Evolutionary conservation across 1,284 basidiomycete species (phyloP), one percentile per base, ranked within the genome.

Genomic region (Melampsora larici-populina): DNA sequence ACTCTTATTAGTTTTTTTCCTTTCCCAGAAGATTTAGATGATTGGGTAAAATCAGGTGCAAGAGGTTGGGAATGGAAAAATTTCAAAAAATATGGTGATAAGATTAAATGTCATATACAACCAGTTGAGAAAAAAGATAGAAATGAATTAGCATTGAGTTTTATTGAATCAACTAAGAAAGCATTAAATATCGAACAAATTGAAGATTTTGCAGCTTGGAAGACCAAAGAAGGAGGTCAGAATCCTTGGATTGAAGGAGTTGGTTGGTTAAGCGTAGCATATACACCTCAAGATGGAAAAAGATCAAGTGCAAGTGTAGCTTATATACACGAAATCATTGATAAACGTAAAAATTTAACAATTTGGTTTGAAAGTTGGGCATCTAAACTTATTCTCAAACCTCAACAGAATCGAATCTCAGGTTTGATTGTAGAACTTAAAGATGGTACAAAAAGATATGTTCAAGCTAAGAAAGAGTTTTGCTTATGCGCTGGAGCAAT

Each of bases 321-420:
- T 36, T 84, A 84, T 80, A 79, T 84, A 62, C 84, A 84, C 70
- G 83, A 83, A 17, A 84, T 84, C 78, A 83, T 84, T 82, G 80
- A 82, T 64, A 80, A 81, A 69, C 80, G 83, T 36, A 80, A 81
- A 79, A 84, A 84, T 78, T 79, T 84, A 55, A 82, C 83, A 63
- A 80, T 84, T 66, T 84, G 83, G 81, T 80, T 84, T 71, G 83
- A 84, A 78, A 83, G 83, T 24, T 84, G 84, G 84, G 81, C 81
- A n/a, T 79, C 78, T 58, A 79, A 70, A 80, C 81, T 79, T 49
- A 31, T 71, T 36, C 21, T 70, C 17, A 40, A 58, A 36, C 31
- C 46, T 51, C 36, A 58, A n/a, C 48, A 66, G 18, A 69, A 68
- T 58, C 49, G 36, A 18, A 62, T 63, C 9, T 18, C 55, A 43